These are phyloP conservation scores for Mortierella hygrophila DNA, from an alignment of 192 early-diverging fungal species.

Conservation along the genomic window DNA sequence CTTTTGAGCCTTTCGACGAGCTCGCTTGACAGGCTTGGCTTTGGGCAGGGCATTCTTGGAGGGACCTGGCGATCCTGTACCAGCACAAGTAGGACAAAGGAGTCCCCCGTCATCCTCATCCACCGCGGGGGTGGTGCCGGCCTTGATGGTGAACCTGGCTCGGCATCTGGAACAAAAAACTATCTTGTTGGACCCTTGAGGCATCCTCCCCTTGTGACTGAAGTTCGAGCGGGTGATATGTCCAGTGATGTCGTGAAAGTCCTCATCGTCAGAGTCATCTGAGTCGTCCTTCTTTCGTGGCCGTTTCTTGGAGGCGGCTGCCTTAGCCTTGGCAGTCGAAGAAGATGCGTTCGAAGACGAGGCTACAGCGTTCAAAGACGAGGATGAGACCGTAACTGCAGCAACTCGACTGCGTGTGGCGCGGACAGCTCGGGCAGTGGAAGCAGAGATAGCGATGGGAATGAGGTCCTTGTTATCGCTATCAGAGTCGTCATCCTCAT, in stretches of 20 bases:
- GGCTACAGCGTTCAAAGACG: not conserved
- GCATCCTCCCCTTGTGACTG: slow-evolving; percentile 46
- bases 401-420: slow-evolving; percentile 6
- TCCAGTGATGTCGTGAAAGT: slow-evolving; percentile 44
- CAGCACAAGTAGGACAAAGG: slow-evolving; percentile 44
- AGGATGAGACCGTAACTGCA: not conserved
- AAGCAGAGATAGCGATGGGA: slow-evolving; percentile 12
- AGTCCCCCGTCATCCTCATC: slow-evolving; percentile 44
- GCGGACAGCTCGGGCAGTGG: slow-evolving; percentile 19
- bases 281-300: slow-evolving; percentile 35
- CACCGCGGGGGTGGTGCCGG: slow-evolving; percentile 26
- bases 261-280: slow-evolving; percentile 43
- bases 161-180: slow-evolving; percentile 63
- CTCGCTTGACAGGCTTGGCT: slow-evolving; percentile 9
- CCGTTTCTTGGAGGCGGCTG: slow-evolving; percentile 32
- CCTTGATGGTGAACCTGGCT: slow-evolving; percentile 56
- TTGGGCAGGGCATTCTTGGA: not conserved
- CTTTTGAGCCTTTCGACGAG: slow-evolving; percentile 41
- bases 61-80: slow-evolving; percentile 6
- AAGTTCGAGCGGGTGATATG: slow-evolving; percentile 35
- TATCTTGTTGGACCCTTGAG: slow-evolving; percentile 42
- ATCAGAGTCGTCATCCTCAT: slow-evolving; percentile 18
- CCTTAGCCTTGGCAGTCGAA: slow-evolving; percentile 9
- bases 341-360: slow-evolving; percentile 12
- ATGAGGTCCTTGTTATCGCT: slow-evolving; percentile 7